Conservation (phyloP, 2,329 filamentous ascomycete genomes). For the Phialophora verrucosa region DNA sequence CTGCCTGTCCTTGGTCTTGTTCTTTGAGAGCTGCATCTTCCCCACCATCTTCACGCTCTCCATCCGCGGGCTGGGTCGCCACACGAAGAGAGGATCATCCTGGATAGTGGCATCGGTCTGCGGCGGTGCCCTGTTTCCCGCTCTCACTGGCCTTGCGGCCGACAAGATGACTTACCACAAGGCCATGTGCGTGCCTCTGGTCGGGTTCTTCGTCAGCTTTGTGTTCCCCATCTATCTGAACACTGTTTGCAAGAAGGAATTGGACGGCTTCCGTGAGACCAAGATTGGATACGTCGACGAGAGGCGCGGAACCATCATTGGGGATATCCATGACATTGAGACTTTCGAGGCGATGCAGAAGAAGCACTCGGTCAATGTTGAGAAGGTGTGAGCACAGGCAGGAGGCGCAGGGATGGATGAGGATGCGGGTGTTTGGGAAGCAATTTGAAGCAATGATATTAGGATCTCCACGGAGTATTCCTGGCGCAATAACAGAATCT, state of each 20-base stretch:
- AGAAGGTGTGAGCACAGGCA: conserved; percentile 35
- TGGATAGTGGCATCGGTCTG: conserved; percentile 74
- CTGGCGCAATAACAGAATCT: too few species aligned
- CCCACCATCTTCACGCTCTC: conserved; percentile 81
- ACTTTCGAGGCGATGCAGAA: conserved; percentile 37
- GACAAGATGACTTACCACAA: conserved; percentile 40
- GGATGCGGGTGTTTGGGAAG: too few species aligned
- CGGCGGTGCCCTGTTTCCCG: conserved; percentile 72
- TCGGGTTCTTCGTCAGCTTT: conserved; percentile 45
- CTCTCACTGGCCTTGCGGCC: conserved; percentile 53
- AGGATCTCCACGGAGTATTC: too few species aligned
- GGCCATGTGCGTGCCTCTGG: conserved; percentile 44
- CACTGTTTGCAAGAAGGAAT: conserved; percentile 42
- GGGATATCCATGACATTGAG: conserved; percentile 40
- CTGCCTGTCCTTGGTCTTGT: conserved; percentile 72
- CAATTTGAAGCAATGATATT: too few species aligned
- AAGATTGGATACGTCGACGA: conserved; percentile 46
- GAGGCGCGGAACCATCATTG: conserved; percentile 40
- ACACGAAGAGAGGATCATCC: conserved; percentile 77
- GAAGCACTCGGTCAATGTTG: conserved; percentile 33
- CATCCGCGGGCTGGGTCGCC: conserved; percentile 74
- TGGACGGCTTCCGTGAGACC: conserved; percentile 46
- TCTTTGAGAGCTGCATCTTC: conserved; percentile 83
- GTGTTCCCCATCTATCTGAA: conserved; percentile 47
- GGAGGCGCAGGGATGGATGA: too few species aligned